These are phyloP conservation scores for Eucalyptus rudis DNA, from an alignment of 345 rosid genomes.

Conservation along the genomic window DNA sequence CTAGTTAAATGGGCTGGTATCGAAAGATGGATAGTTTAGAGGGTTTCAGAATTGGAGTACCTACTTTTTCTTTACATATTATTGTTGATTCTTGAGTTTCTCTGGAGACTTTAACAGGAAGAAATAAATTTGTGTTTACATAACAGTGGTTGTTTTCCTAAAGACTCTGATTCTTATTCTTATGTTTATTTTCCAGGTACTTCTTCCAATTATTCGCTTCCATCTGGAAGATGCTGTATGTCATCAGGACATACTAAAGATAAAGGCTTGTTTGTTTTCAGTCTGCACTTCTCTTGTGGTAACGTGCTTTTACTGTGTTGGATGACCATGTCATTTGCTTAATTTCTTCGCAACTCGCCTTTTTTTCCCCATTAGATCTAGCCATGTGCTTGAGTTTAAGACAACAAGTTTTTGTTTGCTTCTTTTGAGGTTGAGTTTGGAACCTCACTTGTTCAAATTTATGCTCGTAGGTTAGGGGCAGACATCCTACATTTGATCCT, in stretches of 20 bases:
- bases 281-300: conserved; percentile 80
- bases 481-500: conserved; percentile 38
- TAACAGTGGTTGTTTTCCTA: background rate
- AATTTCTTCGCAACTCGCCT: background rate
- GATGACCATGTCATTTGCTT: background rate
- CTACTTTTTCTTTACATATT: background rate
- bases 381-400: background rate
- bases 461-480: conserved; percentile 43
- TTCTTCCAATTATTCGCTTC: conserved; percentile 45
- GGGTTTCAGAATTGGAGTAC: background rate
- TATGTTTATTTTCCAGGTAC: conserved; percentile 34
- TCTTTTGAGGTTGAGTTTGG: background rate
- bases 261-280: conserved; percentile 77
- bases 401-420: background rate
- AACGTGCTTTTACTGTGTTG: background rate
- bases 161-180: background rate
- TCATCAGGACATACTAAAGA: conserved; percentile 35
- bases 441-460: background rate
- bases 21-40: background rate
- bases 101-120: background rate
- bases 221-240: conserved; percentile 33
- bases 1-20: background rate
- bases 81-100: background rate
- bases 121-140: background rate
- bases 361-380: background rate